Conservation (phyloP, 2,329 filamentous ascomycete genomes). For the Fusarium hostae region DNA sequence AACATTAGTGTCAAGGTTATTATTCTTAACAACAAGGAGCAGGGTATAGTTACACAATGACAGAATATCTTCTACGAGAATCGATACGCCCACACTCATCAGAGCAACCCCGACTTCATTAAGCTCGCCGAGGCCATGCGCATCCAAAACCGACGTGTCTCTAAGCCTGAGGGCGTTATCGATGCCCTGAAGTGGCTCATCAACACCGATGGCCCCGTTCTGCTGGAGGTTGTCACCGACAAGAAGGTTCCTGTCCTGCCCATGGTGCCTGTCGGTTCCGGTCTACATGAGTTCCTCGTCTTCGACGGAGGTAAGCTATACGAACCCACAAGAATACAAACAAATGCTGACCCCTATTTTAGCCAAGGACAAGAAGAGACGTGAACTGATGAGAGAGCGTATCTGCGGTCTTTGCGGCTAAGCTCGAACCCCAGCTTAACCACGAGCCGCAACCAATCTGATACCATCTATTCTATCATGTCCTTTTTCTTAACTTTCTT, state of each 20-base stretch:
- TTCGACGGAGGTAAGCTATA: conserved; percentile 49
- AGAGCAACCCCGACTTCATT: conserved; percentile 94
- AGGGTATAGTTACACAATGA: conserved; percentile 99
- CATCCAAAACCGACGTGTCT: conserved; percentile 77
- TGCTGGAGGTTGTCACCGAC: conserved; percentile 92
- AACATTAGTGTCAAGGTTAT: conserved; percentile 97
- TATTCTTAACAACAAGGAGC: conserved; percentile 94
- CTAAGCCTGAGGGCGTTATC: conserved; percentile 80
- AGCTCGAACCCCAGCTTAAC: conserved; percentile 36
- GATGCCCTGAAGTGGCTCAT: conserved; percentile 89
- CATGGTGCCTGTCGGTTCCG: conserved; percentile 92
- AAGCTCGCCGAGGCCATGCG: conserved; percentile 94
- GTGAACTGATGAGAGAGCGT: conserved; percentile 73
- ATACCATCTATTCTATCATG: conserved; percentile 34
- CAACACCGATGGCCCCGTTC: conserved; percentile 86
- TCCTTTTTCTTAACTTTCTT: conserved; percentile 19
- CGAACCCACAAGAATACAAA: not conserved
- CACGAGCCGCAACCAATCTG: conserved; percentile 10
- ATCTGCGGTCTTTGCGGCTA: conserved; percentile 62
- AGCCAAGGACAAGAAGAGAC: conserved; percentile 76
- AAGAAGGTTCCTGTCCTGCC: conserved; percentile 94
- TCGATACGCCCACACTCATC: conserved; percentile 90
- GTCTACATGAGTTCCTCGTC: conserved; percentile 86
- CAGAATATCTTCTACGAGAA: conserved; percentile 98
- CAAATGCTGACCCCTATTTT: conserved; percentile 50